Percentiles rank a stretch among this genome's conserved stretches.
Conservation (phyloP, 78 protist species). For the Protostelium mycophagum region DNA sequence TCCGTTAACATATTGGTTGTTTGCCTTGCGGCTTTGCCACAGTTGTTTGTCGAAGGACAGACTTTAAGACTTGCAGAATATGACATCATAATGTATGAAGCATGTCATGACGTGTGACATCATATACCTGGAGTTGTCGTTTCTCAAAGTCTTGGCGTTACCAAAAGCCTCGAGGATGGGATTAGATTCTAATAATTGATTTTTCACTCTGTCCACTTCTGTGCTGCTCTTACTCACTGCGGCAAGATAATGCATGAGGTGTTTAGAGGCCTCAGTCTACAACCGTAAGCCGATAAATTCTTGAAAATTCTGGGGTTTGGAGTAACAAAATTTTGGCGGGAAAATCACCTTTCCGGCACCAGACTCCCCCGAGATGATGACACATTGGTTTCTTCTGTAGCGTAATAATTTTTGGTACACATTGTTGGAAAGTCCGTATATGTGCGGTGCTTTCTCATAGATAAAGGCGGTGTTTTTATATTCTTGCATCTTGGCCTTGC, state of each 20-base stretch:
- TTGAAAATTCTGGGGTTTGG: neutral
- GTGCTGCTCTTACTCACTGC: slow-evolving; percentile 35
- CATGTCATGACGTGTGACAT: neutral
- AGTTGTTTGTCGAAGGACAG: neutral
- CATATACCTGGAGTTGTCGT: slow-evolving; percentile 70
- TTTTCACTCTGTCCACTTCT: slow-evolving; percentile 56
- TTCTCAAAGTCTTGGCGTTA: slow-evolving; percentile 90
- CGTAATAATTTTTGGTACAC: slow-evolving; percentile 56
- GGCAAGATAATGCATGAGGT: slow-evolving; percentile 87
- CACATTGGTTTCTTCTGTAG: slow-evolving; percentile 71
- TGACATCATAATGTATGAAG: neutral
- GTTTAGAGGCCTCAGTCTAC: slow-evolving; percentile 76
- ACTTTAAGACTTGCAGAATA: neutral
- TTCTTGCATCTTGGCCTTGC: neutral
- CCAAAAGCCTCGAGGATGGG: slow-evolving; percentile 95
- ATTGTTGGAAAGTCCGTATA: slow-evolving; percentile 81
- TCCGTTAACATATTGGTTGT: too few relatives aligned
- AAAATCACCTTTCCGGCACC: slow-evolving; percentile 79
- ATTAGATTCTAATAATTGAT: slow-evolving; percentile 73
- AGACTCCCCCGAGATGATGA: slow-evolving; percentile 79
- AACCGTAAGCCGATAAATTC: neutral
- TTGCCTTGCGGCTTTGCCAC: neutral
- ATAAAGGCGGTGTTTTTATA: slow-evolving; percentile 38
- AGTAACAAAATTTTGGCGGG: slow-evolving; percentile 4
- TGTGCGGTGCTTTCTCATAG: slow-evolving; percentile 65